These are phyloP conservation scores for Guadua angustifolia DNA, from an alignment of 176 grass and related monocot genomes.

Conservation along the genomic window DNA sequence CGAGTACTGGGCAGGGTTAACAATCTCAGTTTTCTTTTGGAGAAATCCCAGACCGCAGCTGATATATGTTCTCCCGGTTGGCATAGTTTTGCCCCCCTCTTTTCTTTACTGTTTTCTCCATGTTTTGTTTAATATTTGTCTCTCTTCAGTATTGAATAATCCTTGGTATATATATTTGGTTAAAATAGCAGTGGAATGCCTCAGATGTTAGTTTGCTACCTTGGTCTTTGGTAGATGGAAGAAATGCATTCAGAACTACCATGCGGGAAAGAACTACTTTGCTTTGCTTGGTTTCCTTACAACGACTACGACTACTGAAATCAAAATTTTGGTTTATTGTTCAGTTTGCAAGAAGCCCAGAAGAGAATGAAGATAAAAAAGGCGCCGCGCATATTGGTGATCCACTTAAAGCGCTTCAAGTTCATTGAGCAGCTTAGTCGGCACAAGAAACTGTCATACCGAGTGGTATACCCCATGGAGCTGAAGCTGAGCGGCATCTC, in stretches of 20 bases:
- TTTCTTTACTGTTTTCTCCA: conserved; percentile 2
- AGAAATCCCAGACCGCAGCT: background rate
- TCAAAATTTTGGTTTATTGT: conserved; percentile 13
- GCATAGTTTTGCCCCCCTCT: background rate
- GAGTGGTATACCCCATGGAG: conserved; percentile 84
- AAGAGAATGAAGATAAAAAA: conserved; percentile 97
- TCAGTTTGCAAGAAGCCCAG: conserved; percentile 89
- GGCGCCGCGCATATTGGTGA: conserved; percentile 74
- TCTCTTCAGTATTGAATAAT: conserved; percentile 11
- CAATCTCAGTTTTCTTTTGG: background rate
- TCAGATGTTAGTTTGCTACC: background rate
- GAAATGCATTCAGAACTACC: background rate
- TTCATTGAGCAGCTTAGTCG: conserved; percentile 80
- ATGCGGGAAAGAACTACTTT: conserved; percentile 24
- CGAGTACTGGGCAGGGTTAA: background rate
- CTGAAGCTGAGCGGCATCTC: conserved; percentile 74
- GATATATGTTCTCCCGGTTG: background rate
- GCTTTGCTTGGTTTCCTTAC: conserved; percentile 28
- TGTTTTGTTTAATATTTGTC: background rate
- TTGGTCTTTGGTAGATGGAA: conserved; percentile 13
- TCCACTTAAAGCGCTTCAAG: conserved; percentile 94
- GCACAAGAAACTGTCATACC: conserved; percentile 89
- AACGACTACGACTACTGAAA: conserved; percentile 15
- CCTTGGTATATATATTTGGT: background rate
- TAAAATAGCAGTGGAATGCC: background rate